These are phyloP conservation scores for Azolla pinnata DNA, from an alignment of 75 land plant genomes.

Conservation along the genomic window DNA sequence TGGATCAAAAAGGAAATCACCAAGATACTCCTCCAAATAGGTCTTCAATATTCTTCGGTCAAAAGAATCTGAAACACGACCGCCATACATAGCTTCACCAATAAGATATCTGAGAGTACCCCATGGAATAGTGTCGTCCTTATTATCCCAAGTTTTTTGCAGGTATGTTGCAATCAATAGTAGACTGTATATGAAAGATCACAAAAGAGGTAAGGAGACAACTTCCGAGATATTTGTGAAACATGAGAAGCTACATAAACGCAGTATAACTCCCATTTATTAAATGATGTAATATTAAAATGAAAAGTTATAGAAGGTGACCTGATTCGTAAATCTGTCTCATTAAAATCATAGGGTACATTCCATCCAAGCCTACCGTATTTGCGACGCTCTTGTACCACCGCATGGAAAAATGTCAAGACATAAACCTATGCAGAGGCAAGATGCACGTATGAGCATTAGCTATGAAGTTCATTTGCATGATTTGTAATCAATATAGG, in stretches of 20 bases:
- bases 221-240: too few relatives aligned
- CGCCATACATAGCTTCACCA: constrained; percentile 38
- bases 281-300: too few relatives aligned
- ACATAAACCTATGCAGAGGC: constrained; percentile 19
- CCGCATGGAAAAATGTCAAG: constrained; percentile 30
- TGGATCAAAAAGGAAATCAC: constrained; percentile 29
- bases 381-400: constrained; percentile 34
- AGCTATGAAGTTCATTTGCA: too few relatives aligned
- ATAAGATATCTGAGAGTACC: constrained; percentile 29
- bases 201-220: neutral
- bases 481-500: too few relatives aligned
- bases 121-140: constrained; percentile 33
- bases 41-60: constrained; percentile 30
- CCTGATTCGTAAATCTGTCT: constrained; percentile 32
- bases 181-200: constrained; percentile 12
- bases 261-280: too few relatives aligned
- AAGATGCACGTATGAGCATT: neutral
- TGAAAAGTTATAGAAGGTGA: too few relatives aligned
- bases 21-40: constrained; percentile 32
- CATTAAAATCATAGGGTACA: constrained; percentile 30
- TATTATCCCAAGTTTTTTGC: constrained; percentile 28
- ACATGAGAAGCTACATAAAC: too few relatives aligned
- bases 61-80: constrained; percentile 31
- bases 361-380: constrained; percentile 38
- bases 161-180: constrained; percentile 29